These are phyloP conservation scores for Globisporangium lucens DNA, from an alignment of 352 stramenopile genomes.

Conservation along the genomic window DNA sequence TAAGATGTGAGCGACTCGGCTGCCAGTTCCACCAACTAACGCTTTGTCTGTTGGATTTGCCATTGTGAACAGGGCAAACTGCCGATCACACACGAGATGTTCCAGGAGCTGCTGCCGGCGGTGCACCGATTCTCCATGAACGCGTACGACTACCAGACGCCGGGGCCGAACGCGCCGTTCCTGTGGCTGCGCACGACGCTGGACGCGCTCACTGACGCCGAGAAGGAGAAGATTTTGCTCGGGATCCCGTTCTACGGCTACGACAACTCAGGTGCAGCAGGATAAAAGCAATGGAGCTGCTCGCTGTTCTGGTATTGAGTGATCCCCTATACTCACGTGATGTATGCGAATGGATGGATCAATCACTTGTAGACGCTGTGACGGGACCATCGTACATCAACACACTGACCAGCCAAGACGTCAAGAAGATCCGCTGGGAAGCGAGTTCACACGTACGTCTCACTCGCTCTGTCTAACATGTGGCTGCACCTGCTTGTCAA, in stretches of 20 bases:
- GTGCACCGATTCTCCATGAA: constrained; percentile 85
- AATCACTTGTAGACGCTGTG: constrained; percentile 32
- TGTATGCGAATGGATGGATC: background rate
- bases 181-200: constrained; percentile 65
- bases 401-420: constrained; percentile 32
- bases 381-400: constrained; percentile 40
- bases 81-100: constrained; percentile 52
- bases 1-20: background rate
- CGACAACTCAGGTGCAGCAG: constrained; percentile 46
- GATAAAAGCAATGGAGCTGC: background rate
- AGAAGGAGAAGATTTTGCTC: constrained; percentile 62
- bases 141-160: constrained; percentile 66
- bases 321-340: background rate
- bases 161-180: constrained; percentile 66
- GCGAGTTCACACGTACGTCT: constrained; percentile 35
- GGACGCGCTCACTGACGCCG: constrained; percentile 35
- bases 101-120: constrained; percentile 46
- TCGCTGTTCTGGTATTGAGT: background rate
- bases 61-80: constrained; percentile 33
- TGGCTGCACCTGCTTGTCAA: background rate
- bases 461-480: background rate
- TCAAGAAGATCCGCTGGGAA: constrained; percentile 53
- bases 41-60: background rate
- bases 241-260: constrained; percentile 81
- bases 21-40: constrained; percentile 2